These are phyloP conservation scores for Amanita phalloides DNA, from an alignment of 768 basidiomycete genomes.

Conservation along the genomic window DNA sequence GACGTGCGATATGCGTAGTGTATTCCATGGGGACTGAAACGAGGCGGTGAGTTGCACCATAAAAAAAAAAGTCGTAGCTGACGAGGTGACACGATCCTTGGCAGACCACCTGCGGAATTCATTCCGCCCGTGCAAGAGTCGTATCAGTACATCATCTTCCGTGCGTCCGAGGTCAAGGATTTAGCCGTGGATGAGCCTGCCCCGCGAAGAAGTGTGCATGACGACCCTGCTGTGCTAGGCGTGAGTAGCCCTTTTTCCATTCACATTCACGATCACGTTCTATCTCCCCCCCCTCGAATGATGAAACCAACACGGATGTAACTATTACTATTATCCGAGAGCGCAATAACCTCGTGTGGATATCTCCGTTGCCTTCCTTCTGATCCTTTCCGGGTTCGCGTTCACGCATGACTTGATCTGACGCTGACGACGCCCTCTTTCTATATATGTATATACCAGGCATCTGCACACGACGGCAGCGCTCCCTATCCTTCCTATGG, in stretches of 20 bases:
- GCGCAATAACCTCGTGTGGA: slow-evolving; percentile 38
- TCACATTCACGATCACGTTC: neutral
- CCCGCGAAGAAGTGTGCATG: slow-evolving; percentile 53
- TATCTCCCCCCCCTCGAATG: slow-evolving; percentile 11
- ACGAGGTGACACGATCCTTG: slow-evolving; percentile 1
- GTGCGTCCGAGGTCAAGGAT: slow-evolving; percentile 84
- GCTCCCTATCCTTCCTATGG: slow-evolving; percentile 9
- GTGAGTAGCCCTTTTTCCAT: slow-evolving; percentile 35
- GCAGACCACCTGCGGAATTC: slow-evolving; percentile 63
- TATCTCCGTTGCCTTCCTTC: slow-evolving; percentile 55
- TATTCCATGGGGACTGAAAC: slow-evolving; percentile 86
- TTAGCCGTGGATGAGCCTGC: slow-evolving; percentile 71
- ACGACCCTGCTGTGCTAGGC: slow-evolving; percentile 78
- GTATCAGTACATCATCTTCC: slow-evolving; percentile 87
- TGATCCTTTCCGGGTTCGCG: slow-evolving; percentile 17
- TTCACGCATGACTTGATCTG: neutral
- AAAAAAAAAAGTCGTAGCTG: slow-evolving; percentile 9
- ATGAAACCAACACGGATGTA: slow-evolving; percentile 23
- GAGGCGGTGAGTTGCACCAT: slow-evolving; percentile 45
- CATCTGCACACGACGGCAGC: slow-evolving; percentile 34
- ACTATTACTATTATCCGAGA: slow-evolving; percentile 15
- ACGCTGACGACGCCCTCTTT: neutral
- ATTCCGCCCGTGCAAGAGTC: slow-evolving; percentile 78
- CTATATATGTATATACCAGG: slow-evolving; percentile 18
- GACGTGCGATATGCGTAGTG: slow-evolving; percentile 26